Evolutionary conservation across 371 early-diverging fungal genomes (phyloP).

Genomic region (Zopfochytrium polystomum): DNA sequence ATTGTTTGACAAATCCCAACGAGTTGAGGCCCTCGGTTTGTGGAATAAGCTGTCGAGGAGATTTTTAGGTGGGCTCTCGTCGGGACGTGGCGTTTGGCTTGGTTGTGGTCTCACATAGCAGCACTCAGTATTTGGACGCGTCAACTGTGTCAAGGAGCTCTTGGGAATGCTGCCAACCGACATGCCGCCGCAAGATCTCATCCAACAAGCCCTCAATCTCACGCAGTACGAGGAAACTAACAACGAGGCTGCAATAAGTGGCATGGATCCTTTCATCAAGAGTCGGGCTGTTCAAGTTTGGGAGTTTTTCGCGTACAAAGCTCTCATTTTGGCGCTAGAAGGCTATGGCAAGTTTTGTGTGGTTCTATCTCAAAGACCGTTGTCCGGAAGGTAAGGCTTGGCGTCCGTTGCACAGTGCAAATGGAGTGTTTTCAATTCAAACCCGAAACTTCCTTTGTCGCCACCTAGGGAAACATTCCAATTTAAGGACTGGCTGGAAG

Average conservation of each 20-base stretch:
- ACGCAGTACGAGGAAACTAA: neutral
- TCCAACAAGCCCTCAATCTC: conserved; percentile 1
- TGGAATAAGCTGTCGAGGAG: conserved; percentile 39
- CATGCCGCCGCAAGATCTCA: conserved; percentile 2
- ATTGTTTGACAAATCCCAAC: conserved; percentile 31
- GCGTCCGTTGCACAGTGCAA: neutral
- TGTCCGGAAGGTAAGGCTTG: neutral
- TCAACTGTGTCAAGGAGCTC: conserved; percentile 17
- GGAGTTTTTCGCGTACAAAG: conserved; percentile 10
- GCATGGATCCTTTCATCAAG: conserved; percentile 3
- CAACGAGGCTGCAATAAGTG: neutral
- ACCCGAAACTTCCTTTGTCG: conserved; percentile 2
- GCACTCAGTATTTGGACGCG: conserved; percentile 23
- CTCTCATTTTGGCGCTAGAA: conserved; percentile 11
- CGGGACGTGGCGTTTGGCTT: neutral
- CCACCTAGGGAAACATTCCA: conserved; percentile 13
- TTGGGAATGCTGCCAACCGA: conserved; percentile 10
- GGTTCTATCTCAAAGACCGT: conserved; percentile 11
- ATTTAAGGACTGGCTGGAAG: conserved; percentile 24
- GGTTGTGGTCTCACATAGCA: neutral
- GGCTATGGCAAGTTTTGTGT: conserved; percentile 7
- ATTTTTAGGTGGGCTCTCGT: conserved; percentile 31
- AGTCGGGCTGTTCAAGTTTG: conserved; percentile 3
- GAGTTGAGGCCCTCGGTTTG: conserved; percentile 36
- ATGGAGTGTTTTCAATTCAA: neutral